Evolutionary conservation across 768 basidiomycete genomes (phyloP).

Genomic region (Mycena vitilis): DNA sequence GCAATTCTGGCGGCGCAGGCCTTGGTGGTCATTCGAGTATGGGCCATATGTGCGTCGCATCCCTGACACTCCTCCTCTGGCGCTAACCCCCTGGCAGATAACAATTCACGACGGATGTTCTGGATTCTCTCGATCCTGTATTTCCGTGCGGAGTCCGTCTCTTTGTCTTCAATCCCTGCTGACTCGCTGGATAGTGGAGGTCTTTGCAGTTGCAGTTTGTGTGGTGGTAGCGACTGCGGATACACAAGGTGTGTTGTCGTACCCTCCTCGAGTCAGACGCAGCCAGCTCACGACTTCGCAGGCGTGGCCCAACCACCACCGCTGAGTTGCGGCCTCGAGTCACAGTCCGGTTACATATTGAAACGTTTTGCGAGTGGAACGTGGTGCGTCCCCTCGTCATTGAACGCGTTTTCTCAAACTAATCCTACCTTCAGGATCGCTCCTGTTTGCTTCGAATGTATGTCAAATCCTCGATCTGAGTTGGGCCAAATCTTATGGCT

Average conservation of each 20-base stretch:
- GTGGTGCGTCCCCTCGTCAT: conserved; percentile 15
- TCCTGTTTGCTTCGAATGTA: conserved; percentile 35
- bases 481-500: not conserved
- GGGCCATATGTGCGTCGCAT: conserved; percentile 13
- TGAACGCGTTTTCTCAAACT: not conserved
- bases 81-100: conserved; percentile 6
- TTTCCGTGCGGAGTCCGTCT: not conserved
- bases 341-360: conserved; percentile 13
- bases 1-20: conserved; percentile 22
- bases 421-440: conserved; percentile 19
- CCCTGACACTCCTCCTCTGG: not conserved
- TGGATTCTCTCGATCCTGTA: conserved; percentile 23
- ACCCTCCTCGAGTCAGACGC: too few species aligned
- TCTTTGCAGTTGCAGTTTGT: conserved; percentile 7
- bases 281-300: not conserved
- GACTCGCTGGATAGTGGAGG: conserved; percentile 11
- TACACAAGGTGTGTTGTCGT: conserved; percentile 11
- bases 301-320: conserved; percentile 21
- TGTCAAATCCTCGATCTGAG: not conserved
- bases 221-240: conserved; percentile 19
- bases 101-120: conserved; percentile 29
- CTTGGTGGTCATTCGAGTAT: conserved; percentile 18
- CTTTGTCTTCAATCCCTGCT: not conserved
- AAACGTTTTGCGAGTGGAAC: conserved; percentile 21
- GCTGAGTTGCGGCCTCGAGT: conserved; percentile 22